These are phyloP conservation scores for Plantago rigida DNA, from an alignment of 305 asterid genomes.

Conservation along the genomic window DNA sequence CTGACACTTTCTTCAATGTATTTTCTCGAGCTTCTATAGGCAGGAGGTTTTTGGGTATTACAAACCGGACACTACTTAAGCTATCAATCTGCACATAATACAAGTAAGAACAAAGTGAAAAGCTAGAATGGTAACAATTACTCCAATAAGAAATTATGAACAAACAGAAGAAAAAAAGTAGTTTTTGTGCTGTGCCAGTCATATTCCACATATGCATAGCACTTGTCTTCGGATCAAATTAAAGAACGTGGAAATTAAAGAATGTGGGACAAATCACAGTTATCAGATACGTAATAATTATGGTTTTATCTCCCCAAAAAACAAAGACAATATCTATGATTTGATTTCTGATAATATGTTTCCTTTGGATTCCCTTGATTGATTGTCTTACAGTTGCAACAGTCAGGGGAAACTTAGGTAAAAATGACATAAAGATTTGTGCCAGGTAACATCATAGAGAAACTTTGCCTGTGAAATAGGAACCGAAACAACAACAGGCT, in stretches of 20 bases:
- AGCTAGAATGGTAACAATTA: slow-evolving; percentile 9
- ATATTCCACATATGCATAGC: no score
- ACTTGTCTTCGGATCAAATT: no score
- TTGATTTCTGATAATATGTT: no score
- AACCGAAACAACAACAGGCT: slow-evolving; percentile 70
- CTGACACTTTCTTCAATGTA: slow-evolving; percentile 74
- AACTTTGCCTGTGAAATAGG: slow-evolving; percentile 75
- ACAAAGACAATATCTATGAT: no score
- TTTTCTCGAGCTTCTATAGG: slow-evolving; percentile 78
- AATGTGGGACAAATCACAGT: no score
- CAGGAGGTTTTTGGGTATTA: slow-evolving; percentile 81
- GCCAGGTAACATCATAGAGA: slow-evolving; percentile 18
- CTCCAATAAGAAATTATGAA: slow-evolving; percentile 8
- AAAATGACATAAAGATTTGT: slow-evolving; percentile 15
- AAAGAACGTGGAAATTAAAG: no score
- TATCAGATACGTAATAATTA: no score
- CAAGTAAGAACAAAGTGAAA: slow-evolving; percentile 11
- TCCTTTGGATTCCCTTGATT: background rate
- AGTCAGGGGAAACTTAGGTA: slow-evolving; percentile 9
- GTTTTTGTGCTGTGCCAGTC: background rate
- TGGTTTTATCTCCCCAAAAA: no score
- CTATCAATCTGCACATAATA: slow-evolving; percentile 46
- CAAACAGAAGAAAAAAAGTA: background rate
- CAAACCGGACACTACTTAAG: slow-evolving; percentile 62
- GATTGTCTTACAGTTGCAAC: background rate